Conservation (phyloP, 1,139 yeast genomes). For the Blastobotrys niveus region DNA sequence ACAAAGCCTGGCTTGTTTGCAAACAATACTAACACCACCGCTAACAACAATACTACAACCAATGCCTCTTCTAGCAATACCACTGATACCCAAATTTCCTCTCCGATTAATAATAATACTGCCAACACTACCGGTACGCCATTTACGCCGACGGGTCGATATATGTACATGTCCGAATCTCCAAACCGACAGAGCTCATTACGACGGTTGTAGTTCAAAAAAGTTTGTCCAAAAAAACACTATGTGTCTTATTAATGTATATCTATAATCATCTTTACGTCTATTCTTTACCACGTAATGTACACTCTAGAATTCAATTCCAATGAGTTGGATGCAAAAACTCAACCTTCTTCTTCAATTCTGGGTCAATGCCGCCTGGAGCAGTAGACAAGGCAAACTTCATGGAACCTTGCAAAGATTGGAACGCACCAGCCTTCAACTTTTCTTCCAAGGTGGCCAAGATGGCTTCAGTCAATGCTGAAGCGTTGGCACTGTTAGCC, state of each 20-base stretch:
- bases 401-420: conserved; percentile 71
- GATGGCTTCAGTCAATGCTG: conserved; percentile 62
- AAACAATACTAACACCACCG: conserved; percentile 1
- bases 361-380: conserved; percentile 68
- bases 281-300: too few relatives aligned
- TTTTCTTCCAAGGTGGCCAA: conserved; percentile 62
- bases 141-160: conserved; percentile 20
- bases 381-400: conserved; percentile 76
- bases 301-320: conserved; percentile 32
- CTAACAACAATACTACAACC: conserved; percentile 1
- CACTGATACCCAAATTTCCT: conserved; percentile 8
- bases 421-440: conserved; percentile 55
- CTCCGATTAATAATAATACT: not conserved
- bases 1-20: too few relatives aligned
- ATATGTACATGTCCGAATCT: conserved; percentile 21
- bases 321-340: conserved; percentile 92
- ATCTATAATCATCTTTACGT: too few relatives aligned
- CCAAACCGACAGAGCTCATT: conserved; percentile 16
- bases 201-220: conserved; percentile 2
- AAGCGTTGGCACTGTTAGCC: conserved; percentile 86
- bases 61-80: not conserved
- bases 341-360: conserved; percentile 71
- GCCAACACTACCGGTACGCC: conserved; percentile 9
- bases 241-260: too few relatives aligned
- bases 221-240: not conserved